A percentile compares a stretch with the other conserved stretches of the same genome.
Evolutionary conservation across 1,284 basidiomycete species (phyloP).

Genomic region (Ceratobasidium sp.): DNA sequence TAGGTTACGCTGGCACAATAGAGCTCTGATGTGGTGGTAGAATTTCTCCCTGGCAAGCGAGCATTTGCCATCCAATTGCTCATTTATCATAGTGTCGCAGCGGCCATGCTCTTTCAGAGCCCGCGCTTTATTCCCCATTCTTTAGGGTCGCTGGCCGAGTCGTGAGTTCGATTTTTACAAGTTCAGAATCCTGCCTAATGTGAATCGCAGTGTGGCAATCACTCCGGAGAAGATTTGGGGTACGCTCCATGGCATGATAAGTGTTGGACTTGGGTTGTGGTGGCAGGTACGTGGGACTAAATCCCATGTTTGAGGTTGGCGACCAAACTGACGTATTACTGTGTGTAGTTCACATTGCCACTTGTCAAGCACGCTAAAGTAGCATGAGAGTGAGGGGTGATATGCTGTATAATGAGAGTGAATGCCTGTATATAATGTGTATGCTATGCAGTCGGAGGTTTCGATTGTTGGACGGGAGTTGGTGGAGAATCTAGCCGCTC

Average conservation of each 20-base stretch:
- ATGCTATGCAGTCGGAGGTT: slow-evolving; percentile 18
- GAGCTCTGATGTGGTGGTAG: slow-evolving; percentile 57
- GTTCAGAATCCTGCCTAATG: too few relatives aligned
- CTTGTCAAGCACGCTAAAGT: slow-evolving; percentile 23
- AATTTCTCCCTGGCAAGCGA: slow-evolving; percentile 87
- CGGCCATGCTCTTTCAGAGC: slow-evolving; percentile 79
- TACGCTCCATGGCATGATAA: slow-evolving; percentile 50
- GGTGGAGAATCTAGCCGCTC: slow-evolving; percentile 60
- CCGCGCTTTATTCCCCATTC: slow-evolving; percentile 83
- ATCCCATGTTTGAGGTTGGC: background rate
- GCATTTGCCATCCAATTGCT: slow-evolving; percentile 82
- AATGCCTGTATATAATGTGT: slow-evolving; percentile 24
- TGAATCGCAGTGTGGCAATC: slow-evolving; percentile 39
- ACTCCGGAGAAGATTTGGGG: slow-evolving; percentile 52
- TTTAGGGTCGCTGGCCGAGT: slow-evolving; percentile 73
- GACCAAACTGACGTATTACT: background rate
- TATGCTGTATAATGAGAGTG: background rate
- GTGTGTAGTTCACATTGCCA: slow-evolving; percentile 21
- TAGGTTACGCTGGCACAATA: slow-evolving; percentile 46
- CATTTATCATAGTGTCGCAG: slow-evolving; percentile 80
- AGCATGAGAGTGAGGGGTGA: slow-evolving; percentile 22
- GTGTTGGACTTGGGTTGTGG: slow-evolving; percentile 52
- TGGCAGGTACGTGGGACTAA: slow-evolving; percentile 50
- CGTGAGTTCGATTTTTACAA: slow-evolving; percentile 53
- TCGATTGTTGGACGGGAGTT: background rate